These are phyloP conservation scores for Elaeis guineensis DNA, from an alignment of 176 grass and related monocot species.

Conservation along the genomic window DNA sequence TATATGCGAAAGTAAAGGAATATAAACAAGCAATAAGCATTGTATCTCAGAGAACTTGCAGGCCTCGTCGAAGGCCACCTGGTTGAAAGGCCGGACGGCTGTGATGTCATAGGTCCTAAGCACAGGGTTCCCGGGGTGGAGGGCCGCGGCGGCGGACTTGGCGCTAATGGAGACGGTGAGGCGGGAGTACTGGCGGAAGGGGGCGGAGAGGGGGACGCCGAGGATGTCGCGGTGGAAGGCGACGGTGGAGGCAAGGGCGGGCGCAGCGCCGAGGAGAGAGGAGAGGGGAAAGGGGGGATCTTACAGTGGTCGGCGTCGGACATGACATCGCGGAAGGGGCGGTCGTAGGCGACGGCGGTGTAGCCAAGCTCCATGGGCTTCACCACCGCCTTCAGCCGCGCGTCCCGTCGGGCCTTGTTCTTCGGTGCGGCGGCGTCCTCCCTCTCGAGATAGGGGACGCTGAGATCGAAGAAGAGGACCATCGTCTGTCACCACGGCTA, in stretches of 20 bases:
- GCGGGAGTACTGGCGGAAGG: slow-evolving; percentile 67
- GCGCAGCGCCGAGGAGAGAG: slow-evolving; percentile 37
- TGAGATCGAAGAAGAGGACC: slow-evolving; percentile 47
- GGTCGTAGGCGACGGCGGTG: slow-evolving; percentile 34
- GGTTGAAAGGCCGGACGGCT: slow-evolving; percentile 40
- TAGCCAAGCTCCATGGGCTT: slow-evolving; percentile 24
- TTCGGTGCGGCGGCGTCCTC: neutral
- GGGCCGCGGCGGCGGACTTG: slow-evolving; percentile 22
- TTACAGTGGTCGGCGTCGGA: slow-evolving; percentile 43
- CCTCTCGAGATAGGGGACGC: slow-evolving; percentile 32
- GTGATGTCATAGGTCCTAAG: slow-evolving; percentile 63
- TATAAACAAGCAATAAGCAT: neutral
- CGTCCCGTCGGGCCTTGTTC: slow-evolving; percentile 14
- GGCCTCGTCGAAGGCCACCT: slow-evolving; percentile 65
- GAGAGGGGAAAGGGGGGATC: slow-evolving; percentile 34
- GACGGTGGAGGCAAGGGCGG: slow-evolving; percentile 33
- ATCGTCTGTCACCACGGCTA: neutral
- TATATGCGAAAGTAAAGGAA: neutral
- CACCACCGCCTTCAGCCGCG: slow-evolving; percentile 13
- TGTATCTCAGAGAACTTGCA: slow-evolving; percentile 37
- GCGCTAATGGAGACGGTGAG: slow-evolving; percentile 53
- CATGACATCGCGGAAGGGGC: slow-evolving; percentile 51
- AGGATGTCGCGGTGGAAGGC: slow-evolving; percentile 41
- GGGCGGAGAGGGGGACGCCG: slow-evolving; percentile 12
- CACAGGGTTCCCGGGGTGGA: slow-evolving; percentile 31